Evolutionary conservation across 1,284 basidiomycete genomes (phyloP), one percentile per base, ranked within the genome.

Genomic region (Bjerkandera adusta): DNA sequence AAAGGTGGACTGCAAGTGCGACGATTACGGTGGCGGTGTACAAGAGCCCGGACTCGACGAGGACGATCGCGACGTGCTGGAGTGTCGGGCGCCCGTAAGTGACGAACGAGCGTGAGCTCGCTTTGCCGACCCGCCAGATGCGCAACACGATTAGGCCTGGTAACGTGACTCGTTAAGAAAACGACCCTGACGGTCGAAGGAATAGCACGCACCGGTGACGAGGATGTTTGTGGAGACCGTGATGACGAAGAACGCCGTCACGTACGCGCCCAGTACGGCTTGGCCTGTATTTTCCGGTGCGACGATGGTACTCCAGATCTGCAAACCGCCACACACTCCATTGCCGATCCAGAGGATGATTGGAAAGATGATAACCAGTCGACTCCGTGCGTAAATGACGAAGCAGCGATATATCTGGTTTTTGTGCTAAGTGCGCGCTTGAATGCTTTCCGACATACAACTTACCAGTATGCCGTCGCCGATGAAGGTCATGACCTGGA

Each of bases 401-500:
- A 34, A 25, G 33, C 41, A 43, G 16, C 41, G 39, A 25, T 32
- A 43, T n/a, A 43, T 43, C 41, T 43, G 30, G n/a, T 15, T 3
- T 27, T 25, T 7, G 20, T 20, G 22, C 12, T 24, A 22, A 20
- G 8, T 11, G 7, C 36, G 20, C 10, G 20, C n/a, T 38, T 20
- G 15, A 13, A 24, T 38, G n/a, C n/a, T 30, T 30, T 30, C n/a
- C 27, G 8, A 6, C 6, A 13, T n/a, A 20, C 39, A 13, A 43
- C 52, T 21, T 26, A 53, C 52, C 38, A 53, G 36, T 45, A 53
- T 48, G 1, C 39, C 48, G 29, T 53, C 52, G 16, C 49, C 52
- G 26, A 53, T 50, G 15, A 49, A 22, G 1, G 44, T 37, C 46
- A 48, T 47, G n/a, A 49, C 32, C 24, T 51, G 49, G 8, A 40